A percentile compares a stretch with the other conserved stretches of the same genome.
phyloP scores from a whole-genome alignment of 352 stramenopile genomes.

The Phytophthora colocasiae region DNA sequence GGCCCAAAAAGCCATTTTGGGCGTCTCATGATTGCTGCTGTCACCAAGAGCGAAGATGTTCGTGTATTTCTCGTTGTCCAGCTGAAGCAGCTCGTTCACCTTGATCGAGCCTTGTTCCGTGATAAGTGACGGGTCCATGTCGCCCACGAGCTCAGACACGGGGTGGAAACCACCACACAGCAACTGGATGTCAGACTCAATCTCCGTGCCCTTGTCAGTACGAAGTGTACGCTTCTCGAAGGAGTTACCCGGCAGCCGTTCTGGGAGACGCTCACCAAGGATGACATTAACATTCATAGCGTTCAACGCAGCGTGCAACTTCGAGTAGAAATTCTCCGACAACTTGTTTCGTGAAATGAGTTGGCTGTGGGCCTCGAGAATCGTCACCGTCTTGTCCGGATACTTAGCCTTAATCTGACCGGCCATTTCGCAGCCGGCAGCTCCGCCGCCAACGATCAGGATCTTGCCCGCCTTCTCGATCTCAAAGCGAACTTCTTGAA shows the following conservation, averaged over 20 bases:
- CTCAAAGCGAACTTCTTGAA: conserved; percentile 44
- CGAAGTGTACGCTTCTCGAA: conserved; percentile 53
- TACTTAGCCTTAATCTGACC: conserved; percentile 62
- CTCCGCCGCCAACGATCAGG: conserved; percentile 61
- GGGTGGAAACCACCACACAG: conserved; percentile 52
- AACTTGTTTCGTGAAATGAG: conserved; percentile 51
- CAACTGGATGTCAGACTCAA: conserved; percentile 63
- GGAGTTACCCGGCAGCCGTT: conserved; percentile 41
- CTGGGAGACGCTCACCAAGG: conserved; percentile 46
- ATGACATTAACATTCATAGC: conserved; percentile 55
- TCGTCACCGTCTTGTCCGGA: conserved; percentile 62
- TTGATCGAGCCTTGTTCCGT: conserved; percentile 44
- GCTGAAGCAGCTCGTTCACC: conserved; percentile 58
- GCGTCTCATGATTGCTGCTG: conserved; percentile 48
- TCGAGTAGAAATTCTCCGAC: conserved; percentile 54
- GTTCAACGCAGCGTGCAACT: conserved; percentile 39
- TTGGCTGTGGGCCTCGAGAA: conserved; percentile 44
- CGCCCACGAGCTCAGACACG: conserved; percentile 37
- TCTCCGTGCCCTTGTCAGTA: conserved; percentile 53
- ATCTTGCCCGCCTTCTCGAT: conserved; percentile 55
- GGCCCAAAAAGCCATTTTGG: conserved; percentile 53
- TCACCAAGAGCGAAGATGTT: conserved; percentile 64
- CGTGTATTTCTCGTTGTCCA: conserved; percentile 46
- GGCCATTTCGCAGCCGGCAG: conserved; percentile 68
- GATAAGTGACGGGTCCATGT: conserved; percentile 46